Percentiles rank a stretch among this genome's conserved stretches.
These are phyloP conservation scores for Lineolata rhizophorae DNA, from an alignment of 495 filamentous ascomycete genomes.

Conservation along the genomic window DNA sequence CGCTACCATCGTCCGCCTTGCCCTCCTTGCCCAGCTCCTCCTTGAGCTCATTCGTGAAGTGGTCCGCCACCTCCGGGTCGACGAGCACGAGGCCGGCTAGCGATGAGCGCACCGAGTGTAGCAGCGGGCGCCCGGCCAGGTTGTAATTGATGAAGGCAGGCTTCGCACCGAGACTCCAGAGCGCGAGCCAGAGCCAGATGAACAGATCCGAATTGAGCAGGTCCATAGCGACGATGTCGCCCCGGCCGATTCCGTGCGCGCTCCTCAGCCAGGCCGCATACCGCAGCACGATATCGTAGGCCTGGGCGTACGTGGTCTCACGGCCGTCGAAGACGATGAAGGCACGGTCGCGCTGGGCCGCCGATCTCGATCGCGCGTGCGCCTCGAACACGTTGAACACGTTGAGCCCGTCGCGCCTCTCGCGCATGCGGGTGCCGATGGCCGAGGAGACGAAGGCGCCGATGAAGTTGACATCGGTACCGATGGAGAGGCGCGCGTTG, in stretches of 20 bases:
- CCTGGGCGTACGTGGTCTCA: conserved; percentile 60
- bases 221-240: conserved; percentile 74
- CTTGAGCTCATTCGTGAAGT: conserved; percentile 26
- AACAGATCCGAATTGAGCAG: conserved; percentile 72
- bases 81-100: conserved; percentile 50
- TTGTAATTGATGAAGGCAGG: conserved; percentile 97
- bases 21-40: conserved; percentile 19
- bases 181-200: conserved; percentile 60
- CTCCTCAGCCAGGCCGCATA: conserved; percentile 70
- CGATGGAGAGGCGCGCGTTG: conserved; percentile 48
- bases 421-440: conserved; percentile 21
- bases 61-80: conserved; percentile 40
- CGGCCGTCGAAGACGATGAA: conserved; percentile 60
- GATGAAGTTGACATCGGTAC: conserved; percentile 41
- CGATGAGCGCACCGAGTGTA: conserved; percentile 57
- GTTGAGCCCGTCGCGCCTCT: conserved; percentile 48
- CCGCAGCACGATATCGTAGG: conserved; percentile 50
- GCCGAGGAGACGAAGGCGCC: conserved; percentile 23
- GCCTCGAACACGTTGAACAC: conserved; percentile 61
- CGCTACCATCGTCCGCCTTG: not conserved
- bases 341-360: conserved; percentile 27
- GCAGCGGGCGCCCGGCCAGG: conserved; percentile 46
- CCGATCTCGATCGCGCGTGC: conserved; percentile 26
- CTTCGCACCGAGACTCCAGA: conserved; percentile 74
- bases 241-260: conserved; percentile 41